phyloP scores from a whole-genome alignment of 2,329 filamentous ascomycete genomes.

The Aureobasidium sp. region DNA sequence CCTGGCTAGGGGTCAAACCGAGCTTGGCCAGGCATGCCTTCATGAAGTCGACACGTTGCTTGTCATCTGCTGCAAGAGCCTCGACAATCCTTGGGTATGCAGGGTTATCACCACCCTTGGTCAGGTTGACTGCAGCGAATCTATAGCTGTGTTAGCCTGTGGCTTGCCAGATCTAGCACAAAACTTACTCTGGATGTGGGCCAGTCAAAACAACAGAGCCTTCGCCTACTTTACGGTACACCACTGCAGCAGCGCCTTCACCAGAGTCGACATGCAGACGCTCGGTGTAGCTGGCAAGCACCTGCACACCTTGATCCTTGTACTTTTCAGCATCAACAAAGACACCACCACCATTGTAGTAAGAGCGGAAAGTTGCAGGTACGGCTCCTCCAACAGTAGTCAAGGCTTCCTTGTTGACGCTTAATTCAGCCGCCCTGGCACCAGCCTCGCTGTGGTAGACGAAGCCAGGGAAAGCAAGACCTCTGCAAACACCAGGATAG shows the following conservation, averaged over 20 bases:
- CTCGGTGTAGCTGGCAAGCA: constrained; percentile 73
- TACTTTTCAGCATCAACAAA: constrained; percentile 71
- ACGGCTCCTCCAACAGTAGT: constrained; percentile 37
- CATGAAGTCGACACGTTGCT: constrained; percentile 62
- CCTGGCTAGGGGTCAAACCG: constrained; percentile 67
- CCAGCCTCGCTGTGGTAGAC: constrained; percentile 83
- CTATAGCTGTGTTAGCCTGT: constrained; percentile 37
- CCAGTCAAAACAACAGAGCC: constrained; percentile 75
- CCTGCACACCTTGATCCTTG: constrained; percentile 58
- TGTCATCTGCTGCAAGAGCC: constrained; percentile 60
- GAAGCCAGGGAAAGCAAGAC: constrained; percentile 82
- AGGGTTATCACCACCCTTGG: constrained; percentile 54
- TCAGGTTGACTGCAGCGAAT: constrained; percentile 73
- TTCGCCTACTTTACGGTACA: constrained; percentile 75
- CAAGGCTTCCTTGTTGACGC: constrained; percentile 54
- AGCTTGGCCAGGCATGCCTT: constrained; percentile 73
- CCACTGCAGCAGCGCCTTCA: constrained; percentile 63
- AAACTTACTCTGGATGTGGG: constrained; percentile 78
- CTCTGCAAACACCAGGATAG: constrained; percentile 78
- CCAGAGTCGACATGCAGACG: constrained; percentile 69
- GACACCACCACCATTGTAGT: constrained; percentile 91
- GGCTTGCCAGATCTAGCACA: neutral
- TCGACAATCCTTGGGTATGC: constrained; percentile 64
- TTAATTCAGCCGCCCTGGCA: constrained; percentile 62
- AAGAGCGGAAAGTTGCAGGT: constrained; percentile 59